Evolutionary conservation across 257 asterid genomes (phyloP).

Genomic region (Parsonsia alboflavescens): DNA sequence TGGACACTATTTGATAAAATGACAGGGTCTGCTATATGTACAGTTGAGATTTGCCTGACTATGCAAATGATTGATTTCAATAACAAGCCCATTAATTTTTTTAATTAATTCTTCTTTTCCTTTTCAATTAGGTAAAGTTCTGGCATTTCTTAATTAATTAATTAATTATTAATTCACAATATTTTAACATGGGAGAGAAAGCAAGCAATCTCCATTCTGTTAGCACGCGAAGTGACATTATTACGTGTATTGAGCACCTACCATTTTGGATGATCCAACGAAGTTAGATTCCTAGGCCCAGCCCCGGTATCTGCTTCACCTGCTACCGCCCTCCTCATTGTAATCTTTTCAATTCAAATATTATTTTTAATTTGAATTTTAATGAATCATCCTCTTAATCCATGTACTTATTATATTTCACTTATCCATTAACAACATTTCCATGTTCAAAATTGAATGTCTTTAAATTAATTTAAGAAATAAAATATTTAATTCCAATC

Average conservation of each 20-base stretch:
- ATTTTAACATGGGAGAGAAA: not conserved
- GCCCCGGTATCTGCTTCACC: not conserved
- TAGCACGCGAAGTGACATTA: slow-evolving; percentile 21
- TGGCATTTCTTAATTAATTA: not conserved
- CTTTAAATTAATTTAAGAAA: too few relatives aligned
- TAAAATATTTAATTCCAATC: too few relatives aligned
- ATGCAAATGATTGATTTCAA: slow-evolving; percentile 1
- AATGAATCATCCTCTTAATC: too few relatives aligned
- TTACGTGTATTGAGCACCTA: slow-evolving; percentile 20
- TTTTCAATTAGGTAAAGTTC: not conserved
- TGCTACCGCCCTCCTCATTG: too few relatives aligned
- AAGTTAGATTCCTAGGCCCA: slow-evolving; percentile 16
- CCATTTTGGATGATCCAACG: slow-evolving; percentile 8
- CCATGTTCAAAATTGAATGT: too few relatives aligned
- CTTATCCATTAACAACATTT: too few relatives aligned
- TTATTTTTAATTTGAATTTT: too few relatives aligned
- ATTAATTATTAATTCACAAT: not conserved
- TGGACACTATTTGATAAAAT: slow-evolving; percentile 1
- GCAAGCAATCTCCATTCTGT: not conserved
- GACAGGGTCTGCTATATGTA: not conserved
- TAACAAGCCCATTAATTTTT: not conserved
- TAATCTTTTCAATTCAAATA: not conserved
- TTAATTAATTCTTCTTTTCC: not conserved
- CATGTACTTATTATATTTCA: too few relatives aligned
- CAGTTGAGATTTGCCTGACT: not conserved